Evolutionary conservation across 2,329 filamentous ascomycete genomes (phyloP).

Genomic region (Neofusicoccum sp.): DNA sequence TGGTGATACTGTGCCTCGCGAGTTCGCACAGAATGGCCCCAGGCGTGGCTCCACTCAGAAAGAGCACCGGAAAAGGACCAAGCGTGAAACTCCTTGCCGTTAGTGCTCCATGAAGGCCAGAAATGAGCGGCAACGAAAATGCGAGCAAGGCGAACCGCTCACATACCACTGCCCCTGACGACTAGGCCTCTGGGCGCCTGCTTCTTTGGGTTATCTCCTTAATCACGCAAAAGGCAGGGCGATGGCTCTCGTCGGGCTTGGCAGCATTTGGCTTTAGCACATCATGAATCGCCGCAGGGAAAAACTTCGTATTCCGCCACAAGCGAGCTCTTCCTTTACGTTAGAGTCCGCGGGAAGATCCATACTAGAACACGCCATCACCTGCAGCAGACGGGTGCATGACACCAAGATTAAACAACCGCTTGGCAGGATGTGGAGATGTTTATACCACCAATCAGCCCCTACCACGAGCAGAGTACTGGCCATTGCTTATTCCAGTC

Average conservation of each 20-base stretch:
- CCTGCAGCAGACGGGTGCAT: background rate
- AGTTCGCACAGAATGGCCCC: background rate
- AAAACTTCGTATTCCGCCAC: slow-evolving; percentile 9
- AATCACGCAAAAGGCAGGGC: background rate
- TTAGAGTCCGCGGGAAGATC: background rate
- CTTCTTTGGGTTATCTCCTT: background rate
- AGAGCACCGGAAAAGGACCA: background rate
- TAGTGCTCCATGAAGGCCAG: too few relatives aligned
- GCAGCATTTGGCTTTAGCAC: background rate
- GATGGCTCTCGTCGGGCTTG: background rate
- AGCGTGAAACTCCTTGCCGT: background rate
- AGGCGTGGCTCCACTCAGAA: background rate
- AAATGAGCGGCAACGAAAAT: background rate
- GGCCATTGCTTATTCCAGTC: background rate
- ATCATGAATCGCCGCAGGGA: background rate
- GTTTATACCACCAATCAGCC: slow-evolving; percentile 12
- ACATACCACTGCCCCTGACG: background rate
- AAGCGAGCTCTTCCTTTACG: background rate
- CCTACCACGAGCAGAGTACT: background rate
- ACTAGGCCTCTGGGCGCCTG: background rate
- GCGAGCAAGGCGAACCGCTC: background rate
- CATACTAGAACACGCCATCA: background rate
- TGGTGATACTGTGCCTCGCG: background rate
- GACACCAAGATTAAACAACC: background rate
- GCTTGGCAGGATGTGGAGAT: slow-evolving; percentile 1